These are phyloP conservation scores for Aspergillus fumigatus DNA, from an alignment of 2,329 filamentous ascomycete species.

Conservation along the genomic window DNA sequence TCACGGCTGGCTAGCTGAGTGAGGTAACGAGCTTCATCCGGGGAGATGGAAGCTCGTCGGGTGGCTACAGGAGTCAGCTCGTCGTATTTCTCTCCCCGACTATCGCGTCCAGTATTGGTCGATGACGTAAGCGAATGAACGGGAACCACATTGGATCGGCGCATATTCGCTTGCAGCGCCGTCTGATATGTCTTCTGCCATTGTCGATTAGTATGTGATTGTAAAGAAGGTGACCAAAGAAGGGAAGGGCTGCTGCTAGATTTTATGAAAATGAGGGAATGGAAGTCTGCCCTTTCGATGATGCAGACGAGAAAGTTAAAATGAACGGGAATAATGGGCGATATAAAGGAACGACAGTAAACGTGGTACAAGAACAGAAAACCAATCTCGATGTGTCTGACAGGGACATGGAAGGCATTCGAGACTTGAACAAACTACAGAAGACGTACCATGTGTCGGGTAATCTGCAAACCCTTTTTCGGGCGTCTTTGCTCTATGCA, in stretches of 20 bases:
- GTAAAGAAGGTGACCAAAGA: neutral
- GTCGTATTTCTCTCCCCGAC: neutral
- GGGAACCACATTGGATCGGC: neutral
- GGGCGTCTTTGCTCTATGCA: neutral
- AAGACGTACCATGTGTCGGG: neutral
- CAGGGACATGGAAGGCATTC: neutral
- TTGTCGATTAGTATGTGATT: neutral
- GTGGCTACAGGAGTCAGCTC: neutral
- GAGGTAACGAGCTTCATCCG: neutral
- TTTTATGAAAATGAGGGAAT: neutral
- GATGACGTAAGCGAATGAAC: neutral
- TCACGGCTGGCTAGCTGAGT: neutral
- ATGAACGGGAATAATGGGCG: neutral
- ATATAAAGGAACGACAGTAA: neutral
- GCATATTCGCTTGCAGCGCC: neutral
- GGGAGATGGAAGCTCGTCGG: neutral
- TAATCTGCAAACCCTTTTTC: neutral
- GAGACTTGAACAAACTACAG: neutral
- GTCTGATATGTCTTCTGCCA: neutral
- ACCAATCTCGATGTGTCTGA: neutral
- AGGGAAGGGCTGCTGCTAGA: neutral
- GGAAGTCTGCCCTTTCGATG: neutral
- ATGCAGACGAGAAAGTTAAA: neutral
- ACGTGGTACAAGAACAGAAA: neutral
- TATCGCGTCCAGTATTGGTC: neutral